phyloP scores from a whole-genome alignment of 139 green algal genomes.

The Closterium sp. region DNA sequence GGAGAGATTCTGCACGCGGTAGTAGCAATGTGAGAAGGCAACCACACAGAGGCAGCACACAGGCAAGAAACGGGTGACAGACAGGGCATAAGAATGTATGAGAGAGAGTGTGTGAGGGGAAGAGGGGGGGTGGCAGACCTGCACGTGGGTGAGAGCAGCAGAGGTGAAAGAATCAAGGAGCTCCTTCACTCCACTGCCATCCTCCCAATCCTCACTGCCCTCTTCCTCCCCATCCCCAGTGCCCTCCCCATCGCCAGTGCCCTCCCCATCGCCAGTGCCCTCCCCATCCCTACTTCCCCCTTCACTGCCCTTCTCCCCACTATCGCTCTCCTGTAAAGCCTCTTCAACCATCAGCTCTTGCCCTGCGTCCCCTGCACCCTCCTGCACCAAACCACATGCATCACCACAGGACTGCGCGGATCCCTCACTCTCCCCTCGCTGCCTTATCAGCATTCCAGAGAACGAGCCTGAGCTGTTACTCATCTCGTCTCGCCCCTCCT shows the following conservation, averaged over 20 bases:
- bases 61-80: too few species aligned
- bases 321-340: not conserved
- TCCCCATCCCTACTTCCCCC: not conserved
- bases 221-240: not conserved
- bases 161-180: not conserved
- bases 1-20: not conserved
- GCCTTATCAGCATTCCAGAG: not conserved
- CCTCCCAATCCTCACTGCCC: not conserved
- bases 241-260: too few species aligned
- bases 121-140: not conserved
- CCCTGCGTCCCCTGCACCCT: not conserved
- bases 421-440: not conserved
- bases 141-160: not conserved
- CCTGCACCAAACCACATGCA: not conserved
- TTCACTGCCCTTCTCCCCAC: not conserved
- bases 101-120: too few species aligned
- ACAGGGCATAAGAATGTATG: too few species aligned
- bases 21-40: not conserved
- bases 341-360: not conserved
- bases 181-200: not conserved
- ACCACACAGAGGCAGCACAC: not conserved
- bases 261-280: too few species aligned
- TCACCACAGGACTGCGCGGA: not conserved
- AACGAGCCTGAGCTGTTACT: not conserved
- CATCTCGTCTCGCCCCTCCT: not conserved